These are phyloP conservation scores for Trichoderma virens DNA, from an alignment of 495 filamentous ascomycete species.

Conservation along the genomic window DNA sequence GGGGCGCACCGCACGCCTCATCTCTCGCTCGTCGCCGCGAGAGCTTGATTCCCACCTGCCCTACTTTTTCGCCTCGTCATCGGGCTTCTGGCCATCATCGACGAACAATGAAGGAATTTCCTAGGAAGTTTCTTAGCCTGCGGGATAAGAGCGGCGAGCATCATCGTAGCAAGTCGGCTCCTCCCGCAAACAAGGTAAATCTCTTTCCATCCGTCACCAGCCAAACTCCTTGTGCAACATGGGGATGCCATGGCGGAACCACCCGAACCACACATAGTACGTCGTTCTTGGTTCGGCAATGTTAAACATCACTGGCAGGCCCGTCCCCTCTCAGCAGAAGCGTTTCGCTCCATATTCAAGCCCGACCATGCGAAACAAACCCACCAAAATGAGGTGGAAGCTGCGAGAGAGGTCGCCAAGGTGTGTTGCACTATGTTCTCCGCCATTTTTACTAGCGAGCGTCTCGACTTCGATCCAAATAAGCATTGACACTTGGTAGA, in stretches of 20 bases:
- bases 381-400: conserved; percentile 49
- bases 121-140: conserved; percentile 57
- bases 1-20: not conserved
- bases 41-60: not conserved
- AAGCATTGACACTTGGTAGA: conserved; percentile 28
- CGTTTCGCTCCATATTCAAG: conserved; percentile 49
- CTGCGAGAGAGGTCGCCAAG: conserved; percentile 34
- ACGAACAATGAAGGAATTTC: conserved; percentile 23
- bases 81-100: not conserved
- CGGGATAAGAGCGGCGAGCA: conserved; percentile 56
- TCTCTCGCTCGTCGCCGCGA: conserved; percentile 2
- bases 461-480: not conserved
- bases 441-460: too few species aligned
- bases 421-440: conserved; percentile 19
- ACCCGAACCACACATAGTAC: conserved; percentile 13
- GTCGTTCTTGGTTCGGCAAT: not conserved
- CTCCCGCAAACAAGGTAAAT: conserved; percentile 26
- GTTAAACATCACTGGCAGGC: conserved; percentile 22
- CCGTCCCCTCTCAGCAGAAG: conserved; percentile 30
- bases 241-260: conserved; percentile 10
- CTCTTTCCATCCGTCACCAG: conserved; percentile 40
- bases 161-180: conserved; percentile 39
- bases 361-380: conserved; percentile 43
- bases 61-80: not conserved
- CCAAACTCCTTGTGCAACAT: conserved; percentile 10